These are phyloP conservation scores for Chrysochromulina tobinii DNA, from an alignment of 78 protist species.

Conservation along the genomic window DNA sequence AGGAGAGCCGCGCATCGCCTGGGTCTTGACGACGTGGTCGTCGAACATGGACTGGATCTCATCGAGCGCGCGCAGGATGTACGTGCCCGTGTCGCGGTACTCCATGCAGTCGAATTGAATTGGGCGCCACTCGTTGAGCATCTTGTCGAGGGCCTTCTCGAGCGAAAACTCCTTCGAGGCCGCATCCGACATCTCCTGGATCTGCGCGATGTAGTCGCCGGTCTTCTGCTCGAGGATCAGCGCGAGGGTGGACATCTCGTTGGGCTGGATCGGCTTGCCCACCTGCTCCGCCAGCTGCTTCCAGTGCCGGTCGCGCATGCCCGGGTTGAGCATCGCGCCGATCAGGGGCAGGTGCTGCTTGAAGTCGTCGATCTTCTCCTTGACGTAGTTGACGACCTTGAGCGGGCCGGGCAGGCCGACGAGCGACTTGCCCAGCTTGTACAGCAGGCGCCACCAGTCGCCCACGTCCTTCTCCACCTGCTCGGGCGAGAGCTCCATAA, in stretches of 20 bases:
- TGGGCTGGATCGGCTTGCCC: slow-evolving; percentile 19
- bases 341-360: slow-evolving; percentile 55
- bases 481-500: slow-evolving; percentile 28
- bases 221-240: slow-evolving; percentile 24
- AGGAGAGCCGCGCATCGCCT: slow-evolving; percentile 62
- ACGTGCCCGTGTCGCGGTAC: slow-evolving; percentile 53
- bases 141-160: slow-evolving; percentile 68
- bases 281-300: background rate
- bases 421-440: slow-evolving; percentile 3
- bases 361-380: slow-evolving; percentile 46
- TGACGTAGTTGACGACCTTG: background rate
- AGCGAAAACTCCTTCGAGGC: slow-evolving; percentile 72
- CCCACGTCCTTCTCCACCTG: slow-evolving; percentile 45
- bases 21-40: slow-evolving; percentile 70
- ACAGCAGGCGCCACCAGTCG: background rate
- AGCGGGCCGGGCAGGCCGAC: background rate
- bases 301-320: slow-evolving; percentile 75
- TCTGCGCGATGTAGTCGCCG: slow-evolving; percentile 20
- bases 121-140: slow-evolving; percentile 71
- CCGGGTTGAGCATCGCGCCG: slow-evolving; percentile 56
- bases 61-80: slow-evolving; percentile 36
- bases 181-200: slow-evolving; percentile 44
- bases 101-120: slow-evolving; percentile 34
- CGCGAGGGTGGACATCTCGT: background rate
- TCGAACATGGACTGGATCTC: slow-evolving; percentile 49